Evolutionary conservation across 2,329 filamentous ascomycete genomes (phyloP), one percentile per base, ranked within the genome.

Genomic region (Leptographium lundbergii): DNA sequence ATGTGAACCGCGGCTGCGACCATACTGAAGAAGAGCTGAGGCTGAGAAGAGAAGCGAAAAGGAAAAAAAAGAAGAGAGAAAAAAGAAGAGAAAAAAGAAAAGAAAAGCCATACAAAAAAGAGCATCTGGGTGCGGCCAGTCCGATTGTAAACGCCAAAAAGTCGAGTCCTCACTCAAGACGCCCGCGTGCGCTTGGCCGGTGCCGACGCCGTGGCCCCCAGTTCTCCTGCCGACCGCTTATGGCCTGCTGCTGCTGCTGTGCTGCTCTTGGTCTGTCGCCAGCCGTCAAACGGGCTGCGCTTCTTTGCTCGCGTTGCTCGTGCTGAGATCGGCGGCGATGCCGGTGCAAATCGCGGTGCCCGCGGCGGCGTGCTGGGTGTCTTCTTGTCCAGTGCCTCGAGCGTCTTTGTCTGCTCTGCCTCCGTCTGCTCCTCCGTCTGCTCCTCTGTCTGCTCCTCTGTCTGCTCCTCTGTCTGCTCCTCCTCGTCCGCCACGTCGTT

Each of bases 281-380:
- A 90, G 47, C 76, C 76, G 65, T 87, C 84, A 65, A 89, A 89
- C 2, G 82, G 82, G 65, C 80, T 84, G 60, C 73, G 74, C 56
- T 63, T 64, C 61, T 64, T 63, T 61, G 78, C 77, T 54, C 85
- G 80, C 17, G 82, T 87, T 17, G 79, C 74, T 64, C 85, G 79
- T 58, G 74, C 75, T 4, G 83, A 86, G 42, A 80, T 78, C 7
- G 86, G 84, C 22, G 86, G 85, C 4, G 85, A 83, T 3, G 76
- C 76, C 0, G 82, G 82, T 4, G 59, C 57, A 63, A 79, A 81
- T 63, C 75, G 76, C 57, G 79, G 78, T 13, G 79, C 79, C 56
- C 78, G 74, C 19, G 84, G 83, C 45, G 63, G 63, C 0, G 82
- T 85, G 61, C 65, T 66, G 19, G 72, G 66, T 47, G 70, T 69